These are phyloP conservation scores for Phanerodontia chrysosporium DNA, from an alignment of 768 basidiomycete genomes.

Conservation along the genomic window DNA sequence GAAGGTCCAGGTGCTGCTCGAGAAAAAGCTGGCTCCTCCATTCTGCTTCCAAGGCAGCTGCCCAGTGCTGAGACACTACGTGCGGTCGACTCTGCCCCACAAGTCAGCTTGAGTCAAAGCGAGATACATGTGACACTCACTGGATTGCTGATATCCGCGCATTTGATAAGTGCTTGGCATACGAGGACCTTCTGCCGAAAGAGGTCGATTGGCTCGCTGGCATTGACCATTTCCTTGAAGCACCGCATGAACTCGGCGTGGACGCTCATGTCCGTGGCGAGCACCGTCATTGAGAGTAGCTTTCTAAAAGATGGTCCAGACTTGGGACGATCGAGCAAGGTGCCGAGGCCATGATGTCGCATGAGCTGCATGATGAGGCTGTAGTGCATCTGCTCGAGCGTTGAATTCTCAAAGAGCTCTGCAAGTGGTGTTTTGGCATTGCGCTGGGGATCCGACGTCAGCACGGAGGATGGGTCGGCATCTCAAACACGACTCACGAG, in stretches of 20 bases:
- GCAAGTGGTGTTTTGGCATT: conserved; percentile 90
- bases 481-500: conserved; percentile 56
- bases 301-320: conserved; percentile 56
- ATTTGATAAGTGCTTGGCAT: conserved; percentile 92
- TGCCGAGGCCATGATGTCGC: conserved; percentile 72
- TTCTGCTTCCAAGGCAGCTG: conserved; percentile 80
- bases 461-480: background rate
- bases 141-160: conserved; percentile 98
- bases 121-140: conserved; percentile 54
- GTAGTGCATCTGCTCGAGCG: conserved; percentile 90
- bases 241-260: conserved; percentile 80
- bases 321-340: conserved; percentile 54
- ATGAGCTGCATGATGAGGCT: conserved; percentile 68
- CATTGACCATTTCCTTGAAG: conserved; percentile 47
- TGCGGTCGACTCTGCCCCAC: conserved; percentile 78
- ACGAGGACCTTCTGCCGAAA: conserved; percentile 58
- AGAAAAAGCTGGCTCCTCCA: conserved; percentile 89
- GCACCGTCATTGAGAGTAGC: conserved; percentile 73
- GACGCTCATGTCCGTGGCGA: conserved; percentile 94
- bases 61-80: conserved; percentile 91
- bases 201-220: conserved; percentile 30
- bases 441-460: conserved; percentile 50
- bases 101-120: conserved; percentile 2
- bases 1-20: conserved; percentile 74
- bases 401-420: conserved; percentile 81